These are phyloP conservation scores for Aspergillus heteromorphus DNA, from an alignment of 495 filamentous ascomycete species.

Conservation along the genomic window DNA sequence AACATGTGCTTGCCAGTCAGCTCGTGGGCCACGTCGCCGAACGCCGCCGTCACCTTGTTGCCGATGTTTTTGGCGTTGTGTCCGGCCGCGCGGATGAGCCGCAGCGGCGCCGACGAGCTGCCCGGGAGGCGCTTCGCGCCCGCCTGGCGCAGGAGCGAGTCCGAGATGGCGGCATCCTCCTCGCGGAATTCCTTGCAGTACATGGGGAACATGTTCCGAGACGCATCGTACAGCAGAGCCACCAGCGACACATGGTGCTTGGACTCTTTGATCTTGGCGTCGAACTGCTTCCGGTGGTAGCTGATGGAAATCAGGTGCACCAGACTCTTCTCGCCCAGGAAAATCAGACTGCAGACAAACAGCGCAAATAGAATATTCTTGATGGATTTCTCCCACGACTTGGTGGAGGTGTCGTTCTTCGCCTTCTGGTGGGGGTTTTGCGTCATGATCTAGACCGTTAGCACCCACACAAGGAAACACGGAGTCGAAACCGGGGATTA, in stretches of 20 bases:
- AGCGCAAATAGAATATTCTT: conserved; percentile 69
- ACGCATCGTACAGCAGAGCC: conserved; percentile 82
- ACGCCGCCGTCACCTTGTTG: conserved; percentile 83
- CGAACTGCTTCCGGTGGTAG: conserved; percentile 93
- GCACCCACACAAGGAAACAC: conserved; percentile 43
- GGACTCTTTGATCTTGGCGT: conserved; percentile 76
- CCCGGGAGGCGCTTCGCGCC: conserved; percentile 45
- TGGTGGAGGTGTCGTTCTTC: conserved; percentile 26
- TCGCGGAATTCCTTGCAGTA: conserved; percentile 87
- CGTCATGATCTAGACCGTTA: conserved; percentile 48
- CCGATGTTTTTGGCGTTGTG: conserved; percentile 74
- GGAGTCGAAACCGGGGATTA: neutral
- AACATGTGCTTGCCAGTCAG: conserved; percentile 93
- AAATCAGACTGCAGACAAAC: conserved; percentile 72
- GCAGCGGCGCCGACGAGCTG: conserved; percentile 67
- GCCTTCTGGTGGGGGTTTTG: conserved; percentile 34
- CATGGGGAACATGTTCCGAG: conserved; percentile 77
- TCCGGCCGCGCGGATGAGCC: conserved; percentile 57
- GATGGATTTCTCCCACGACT: conserved; percentile 56
- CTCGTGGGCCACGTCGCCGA: conserved; percentile 91
- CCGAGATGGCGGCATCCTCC: conserved; percentile 86
- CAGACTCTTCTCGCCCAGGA: conserved; percentile 72
- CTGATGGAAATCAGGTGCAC: conserved; percentile 91
- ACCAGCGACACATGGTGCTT: conserved; percentile 80
- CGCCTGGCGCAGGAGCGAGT: conserved; percentile 51